Conservation (phyloP, 1,139 yeast genomes). For the Magnusiomyces tetraspermus region DNA sequence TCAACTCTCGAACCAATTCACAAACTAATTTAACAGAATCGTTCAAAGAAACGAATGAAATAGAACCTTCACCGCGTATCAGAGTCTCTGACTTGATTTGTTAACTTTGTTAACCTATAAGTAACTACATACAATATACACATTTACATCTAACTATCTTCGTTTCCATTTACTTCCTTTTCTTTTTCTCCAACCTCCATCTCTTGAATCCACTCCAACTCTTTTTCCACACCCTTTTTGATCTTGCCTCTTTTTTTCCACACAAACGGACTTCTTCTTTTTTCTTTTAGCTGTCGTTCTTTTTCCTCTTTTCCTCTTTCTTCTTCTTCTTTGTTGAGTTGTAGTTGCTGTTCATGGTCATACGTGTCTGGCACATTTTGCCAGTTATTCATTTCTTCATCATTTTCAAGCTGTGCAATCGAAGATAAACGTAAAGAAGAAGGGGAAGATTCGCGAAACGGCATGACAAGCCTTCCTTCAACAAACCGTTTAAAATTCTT, state of each 20-base stretch:
- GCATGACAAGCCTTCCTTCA: not conserved
- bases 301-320: not conserved
- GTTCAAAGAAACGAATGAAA: not conserved
- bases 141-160: too few species aligned
- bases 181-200: too few species aligned
- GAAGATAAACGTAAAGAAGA: too few species aligned
- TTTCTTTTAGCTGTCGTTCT: not conserved
- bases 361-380: not conserved
- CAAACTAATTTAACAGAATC: not conserved
- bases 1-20: not conserved
- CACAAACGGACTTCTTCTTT: too few species aligned
- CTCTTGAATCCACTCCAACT: too few species aligned
- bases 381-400: not conserved
- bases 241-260: too few species aligned
- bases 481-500: not conserved
- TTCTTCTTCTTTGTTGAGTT: not conserved
- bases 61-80: constrained; percentile 13
- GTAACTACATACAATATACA: too few species aligned
- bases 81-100: constrained; percentile 15
- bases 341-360: not conserved
- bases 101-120: too few species aligned
- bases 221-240: too few species aligned
- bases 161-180: too few species aligned
- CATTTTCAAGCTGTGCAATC: not conserved
- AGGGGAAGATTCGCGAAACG: not conserved